Conservation (phyloP, 1,284 basidiomycete species). For the Thecaphora frezii region DNA sequence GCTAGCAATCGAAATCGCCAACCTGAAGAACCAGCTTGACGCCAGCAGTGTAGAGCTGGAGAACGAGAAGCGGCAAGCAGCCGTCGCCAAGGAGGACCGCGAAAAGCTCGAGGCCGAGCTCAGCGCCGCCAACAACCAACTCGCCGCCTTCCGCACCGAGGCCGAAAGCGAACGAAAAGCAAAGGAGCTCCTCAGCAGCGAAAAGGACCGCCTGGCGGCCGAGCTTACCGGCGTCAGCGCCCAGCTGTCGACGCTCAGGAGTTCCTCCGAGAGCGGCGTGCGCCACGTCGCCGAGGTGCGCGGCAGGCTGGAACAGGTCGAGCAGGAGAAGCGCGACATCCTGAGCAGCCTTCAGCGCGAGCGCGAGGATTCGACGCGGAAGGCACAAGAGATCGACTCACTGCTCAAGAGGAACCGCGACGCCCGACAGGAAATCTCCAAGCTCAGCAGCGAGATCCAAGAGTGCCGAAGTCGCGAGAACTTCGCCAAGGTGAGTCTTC, state of each 20-base stretch:
- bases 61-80: conserved; percentile 24
- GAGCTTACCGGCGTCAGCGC: conserved; percentile 35
- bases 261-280: conserved; percentile 30
- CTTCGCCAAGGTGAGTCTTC: conserved; percentile 36
- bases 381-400: conserved; percentile 44
- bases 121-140: conserved; percentile 19
- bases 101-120: conserved; percentile 19
- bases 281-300: conserved; percentile 32
- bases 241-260: conserved; percentile 29
- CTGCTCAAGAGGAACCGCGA: conserved; percentile 36
- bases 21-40: conserved; percentile 18
- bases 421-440: conserved; percentile 42
- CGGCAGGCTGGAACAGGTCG: conserved; percentile 36
- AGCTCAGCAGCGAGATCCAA: conserved; percentile 42
- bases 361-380: conserved; percentile 44
- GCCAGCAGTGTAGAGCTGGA: conserved; percentile 6
- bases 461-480: conserved; percentile 43
- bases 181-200: conserved; percentile 29
- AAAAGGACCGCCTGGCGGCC: conserved; percentile 27
- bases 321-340: conserved; percentile 54
- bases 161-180: conserved; percentile 30
- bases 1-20: conserved; percentile 13
- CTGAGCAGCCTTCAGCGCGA: conserved; percentile 52
- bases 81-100: conserved; percentile 20
- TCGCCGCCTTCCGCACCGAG: conserved; percentile 22